Conservation (phyloP, 2,329 filamentous ascomycete genomes). For the Beauveria brongniartii region DNA sequence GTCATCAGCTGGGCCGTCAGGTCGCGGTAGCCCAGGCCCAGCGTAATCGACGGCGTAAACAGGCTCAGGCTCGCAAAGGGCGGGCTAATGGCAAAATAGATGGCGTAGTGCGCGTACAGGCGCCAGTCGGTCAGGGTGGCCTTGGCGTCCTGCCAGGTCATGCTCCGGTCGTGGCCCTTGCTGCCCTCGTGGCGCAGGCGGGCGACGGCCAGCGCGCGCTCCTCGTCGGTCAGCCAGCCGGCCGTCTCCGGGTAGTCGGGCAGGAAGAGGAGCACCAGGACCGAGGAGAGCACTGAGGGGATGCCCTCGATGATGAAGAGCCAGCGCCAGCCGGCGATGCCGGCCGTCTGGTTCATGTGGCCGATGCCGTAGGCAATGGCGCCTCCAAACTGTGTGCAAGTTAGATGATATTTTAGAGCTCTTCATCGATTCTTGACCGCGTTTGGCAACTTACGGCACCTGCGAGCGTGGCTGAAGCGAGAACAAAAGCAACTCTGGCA, state of each 20-base stretch:
- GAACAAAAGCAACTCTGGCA: conserved; percentile 57
- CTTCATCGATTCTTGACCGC: background rate
- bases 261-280: conserved; percentile 58
- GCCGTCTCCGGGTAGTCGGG: conserved; percentile 61
- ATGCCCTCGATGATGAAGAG: conserved; percentile 57
- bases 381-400: conserved; percentile 47
- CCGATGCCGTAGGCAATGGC: conserved; percentile 65
- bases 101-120: conserved; percentile 58
- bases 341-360: conserved; percentile 57
- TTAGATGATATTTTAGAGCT: background rate
- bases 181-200: conserved; percentile 39
- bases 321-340: conserved; percentile 62
- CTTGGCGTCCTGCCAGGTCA: conserved; percentile 61
- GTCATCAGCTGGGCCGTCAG: conserved; percentile 58
- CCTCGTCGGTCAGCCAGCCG: conserved; percentile 50
- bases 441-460: conserved; percentile 41
- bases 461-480: conserved; percentile 60
- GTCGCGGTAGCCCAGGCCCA: conserved; percentile 41
- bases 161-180: conserved; percentile 51
- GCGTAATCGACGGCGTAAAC: conserved; percentile 54
- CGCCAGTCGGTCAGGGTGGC: conserved; percentile 58
- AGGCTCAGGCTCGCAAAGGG: conserved; percentile 53
- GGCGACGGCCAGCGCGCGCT: conserved; percentile 46
- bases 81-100: conserved; percentile 42
- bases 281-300: conserved; percentile 53